Evolutionary conservation across 2,329 filamentous ascomycete genomes (phyloP).

Genomic region (Sarocladiaceae sp.): DNA sequence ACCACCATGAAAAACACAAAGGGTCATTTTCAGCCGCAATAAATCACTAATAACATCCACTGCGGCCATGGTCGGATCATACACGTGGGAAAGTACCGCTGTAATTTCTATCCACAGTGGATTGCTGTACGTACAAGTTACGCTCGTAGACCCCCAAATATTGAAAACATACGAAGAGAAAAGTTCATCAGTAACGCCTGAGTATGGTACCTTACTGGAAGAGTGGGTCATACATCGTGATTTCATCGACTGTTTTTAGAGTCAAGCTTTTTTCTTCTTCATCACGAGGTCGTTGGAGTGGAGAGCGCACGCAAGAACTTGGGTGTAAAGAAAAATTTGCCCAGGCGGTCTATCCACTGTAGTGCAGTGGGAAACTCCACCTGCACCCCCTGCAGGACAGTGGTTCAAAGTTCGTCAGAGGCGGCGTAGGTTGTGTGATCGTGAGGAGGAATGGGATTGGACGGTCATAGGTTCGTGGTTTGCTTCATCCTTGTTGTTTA

Average conservation of each 20-base stretch:
- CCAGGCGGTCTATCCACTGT: not conserved
- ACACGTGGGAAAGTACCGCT: not conserved
- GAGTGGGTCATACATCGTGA: too few relatives aligned
- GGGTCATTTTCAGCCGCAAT: not conserved
- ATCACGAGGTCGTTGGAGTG: conserved; percentile 1
- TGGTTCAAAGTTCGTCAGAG: too few relatives aligned
- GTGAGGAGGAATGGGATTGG: too few relatives aligned
- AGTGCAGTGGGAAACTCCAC: too few relatives aligned
- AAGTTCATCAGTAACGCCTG: not conserved
- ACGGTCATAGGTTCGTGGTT: too few relatives aligned
- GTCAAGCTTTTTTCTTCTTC: not conserved
- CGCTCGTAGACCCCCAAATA: not conserved
- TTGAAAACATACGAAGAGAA: not conserved
- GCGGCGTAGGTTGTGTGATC: too few relatives aligned
- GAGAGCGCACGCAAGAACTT: not conserved
- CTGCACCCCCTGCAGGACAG: too few relatives aligned
- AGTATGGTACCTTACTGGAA: too few relatives aligned
- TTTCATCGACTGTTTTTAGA: not conserved
- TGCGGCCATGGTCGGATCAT: not conserved
- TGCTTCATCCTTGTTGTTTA: too few relatives aligned
- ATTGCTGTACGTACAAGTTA: conserved; percentile 7
- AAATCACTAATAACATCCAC: not conserved
- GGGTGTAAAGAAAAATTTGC: not conserved
- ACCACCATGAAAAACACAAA: not conserved
- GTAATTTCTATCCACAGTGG: conserved; percentile 4